Base-by-base conservation (phyloP, 345 rosid genomes). In the Arabis alpina region DNA sequence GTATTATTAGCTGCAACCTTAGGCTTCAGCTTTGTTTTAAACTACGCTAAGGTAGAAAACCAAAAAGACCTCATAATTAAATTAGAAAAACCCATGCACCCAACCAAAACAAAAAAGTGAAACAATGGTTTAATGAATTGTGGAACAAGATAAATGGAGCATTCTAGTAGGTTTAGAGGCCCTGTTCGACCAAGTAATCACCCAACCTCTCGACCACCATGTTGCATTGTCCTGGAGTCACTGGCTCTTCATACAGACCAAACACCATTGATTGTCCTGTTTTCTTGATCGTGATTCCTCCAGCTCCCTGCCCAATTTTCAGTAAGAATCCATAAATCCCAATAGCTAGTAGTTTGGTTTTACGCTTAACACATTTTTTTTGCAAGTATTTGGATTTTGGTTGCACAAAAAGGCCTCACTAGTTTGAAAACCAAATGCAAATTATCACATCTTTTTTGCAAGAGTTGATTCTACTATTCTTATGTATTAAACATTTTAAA, bases 171-270 rank as follows among this genome's bases (percentile, higher is more conserved):
- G 24, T 54, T 70, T 10, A 90, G 64, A 86, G 86, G 45, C 85
- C 91, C 80, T 90, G 96, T 19, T 90, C 93, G 34, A 77, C 13
- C 55, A 89, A 92, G 80, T 86, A 88, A 82, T 90, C 96, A 19
- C 93, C 93, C 86, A 87, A 61, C 91, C 91, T 90, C 82, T 90
- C 93, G 4, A 90, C 93, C 28, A 90, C 73, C 89, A 90, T 84
- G 91, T 88, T 87, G 80, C 96, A 87, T 83, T 90, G 96, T 61
- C 93, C 91, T 5, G 93, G 88, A 60, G 87, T 86, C 77, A 90
- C 69, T 4, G 96, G 93, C 42, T 90, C 96, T 54, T 90, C 91
- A 2, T 90, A 90, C 67, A 88, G 47, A 10, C 96, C 93, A 24
- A 88, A 83, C 48, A 90, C 76, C 77, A 90, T 75, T 8, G 96